Evolutionary conservation across 2,329 filamentous ascomycete species (phyloP).

Genomic region (Ophiostoma piceae): DNA sequence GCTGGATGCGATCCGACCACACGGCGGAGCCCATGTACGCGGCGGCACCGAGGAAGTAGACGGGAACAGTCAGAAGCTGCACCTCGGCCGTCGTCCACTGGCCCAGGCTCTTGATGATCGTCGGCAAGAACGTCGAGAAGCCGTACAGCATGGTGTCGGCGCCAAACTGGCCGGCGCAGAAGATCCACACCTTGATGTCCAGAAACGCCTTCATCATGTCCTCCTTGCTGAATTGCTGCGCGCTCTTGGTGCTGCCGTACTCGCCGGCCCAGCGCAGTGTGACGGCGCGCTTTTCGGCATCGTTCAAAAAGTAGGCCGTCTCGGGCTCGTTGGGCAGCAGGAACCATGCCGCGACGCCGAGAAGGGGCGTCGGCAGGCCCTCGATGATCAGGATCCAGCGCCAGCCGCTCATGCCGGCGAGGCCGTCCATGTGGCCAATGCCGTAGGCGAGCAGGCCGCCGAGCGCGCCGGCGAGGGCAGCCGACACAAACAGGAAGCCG

Average conservation of each 20-base stretch:
- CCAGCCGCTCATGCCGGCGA: slow-evolving; percentile 18
- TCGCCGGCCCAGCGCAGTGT: slow-evolving; percentile 19
- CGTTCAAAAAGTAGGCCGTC: slow-evolving; percentile 23
- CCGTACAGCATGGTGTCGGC: slow-evolving; percentile 30
- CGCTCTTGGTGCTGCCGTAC: slow-evolving; percentile 20
- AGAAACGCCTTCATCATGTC: slow-evolving; percentile 30
- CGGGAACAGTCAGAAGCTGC: slow-evolving; percentile 34
- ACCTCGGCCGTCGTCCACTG: slow-evolving; percentile 24
- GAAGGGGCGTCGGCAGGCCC: slow-evolving; percentile 20
- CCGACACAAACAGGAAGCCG: slow-evolving; percentile 20
- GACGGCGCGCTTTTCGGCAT: slow-evolving; percentile 18
- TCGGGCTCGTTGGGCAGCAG: slow-evolving; percentile 21
- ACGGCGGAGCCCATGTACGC: slow-evolving; percentile 30
- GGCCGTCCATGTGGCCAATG: slow-evolving; percentile 19
- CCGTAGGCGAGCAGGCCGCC: slow-evolving; percentile 23
- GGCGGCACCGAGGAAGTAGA: slow-evolving; percentile 32
- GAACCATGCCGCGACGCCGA: slow-evolving; percentile 8
- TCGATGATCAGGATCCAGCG: slow-evolving; percentile 25
- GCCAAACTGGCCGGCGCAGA: slow-evolving; percentile 37
- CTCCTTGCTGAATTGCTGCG: slow-evolving; percentile 21
- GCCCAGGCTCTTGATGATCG: slow-evolving; percentile 35
- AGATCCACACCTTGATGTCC: slow-evolving; percentile 31
- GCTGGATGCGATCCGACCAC: slow-evolving; percentile 38
- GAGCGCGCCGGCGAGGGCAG: slow-evolving; percentile 23
- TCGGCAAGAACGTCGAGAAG: slow-evolving; percentile 36